Percentiles rank a stretch among this genome's conserved stretches.
Evolutionary conservation across 2,329 filamentous ascomycete species (phyloP).

Genomic region (Akanthomyces uredinophilus): DNA sequence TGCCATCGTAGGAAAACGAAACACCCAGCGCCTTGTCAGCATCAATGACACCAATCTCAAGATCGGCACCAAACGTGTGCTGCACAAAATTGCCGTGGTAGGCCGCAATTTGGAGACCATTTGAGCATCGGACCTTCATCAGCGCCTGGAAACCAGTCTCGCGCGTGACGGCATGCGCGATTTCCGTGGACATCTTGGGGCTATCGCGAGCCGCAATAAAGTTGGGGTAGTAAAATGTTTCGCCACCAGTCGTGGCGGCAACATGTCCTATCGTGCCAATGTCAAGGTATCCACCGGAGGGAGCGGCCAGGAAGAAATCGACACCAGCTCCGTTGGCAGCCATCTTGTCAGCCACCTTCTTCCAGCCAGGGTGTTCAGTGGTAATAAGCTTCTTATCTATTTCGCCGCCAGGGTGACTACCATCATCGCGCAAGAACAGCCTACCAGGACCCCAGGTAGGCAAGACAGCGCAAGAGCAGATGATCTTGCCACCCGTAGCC

Average conservation of each 20-base stretch:
- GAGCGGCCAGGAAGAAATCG: slow-evolving; percentile 92
- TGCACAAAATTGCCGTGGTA: slow-evolving; percentile 97
- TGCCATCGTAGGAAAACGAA: slow-evolving; percentile 91
- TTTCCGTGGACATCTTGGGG: slow-evolving; percentile 76
- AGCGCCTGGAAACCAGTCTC: slow-evolving; percentile 94
- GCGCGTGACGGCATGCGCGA: slow-evolving; percentile 77
- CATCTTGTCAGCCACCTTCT: slow-evolving; percentile 81
- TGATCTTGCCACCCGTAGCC: slow-evolving; percentile 83
- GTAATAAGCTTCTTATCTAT: slow-evolving; percentile 87
- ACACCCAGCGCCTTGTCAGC: slow-evolving; percentile 90
- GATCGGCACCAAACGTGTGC: slow-evolving; percentile 88
- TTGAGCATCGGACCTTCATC: slow-evolving; percentile 98
- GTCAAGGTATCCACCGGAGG: slow-evolving; percentile 85
- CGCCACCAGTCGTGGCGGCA: slow-evolving; percentile 83
- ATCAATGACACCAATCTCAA: slow-evolving; percentile 89
- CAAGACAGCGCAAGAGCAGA: slow-evolving; percentile 81
- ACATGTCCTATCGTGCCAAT: slow-evolving; percentile 89
- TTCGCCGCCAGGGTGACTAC: slow-evolving; percentile 79
- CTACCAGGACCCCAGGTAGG: slow-evolving; percentile 88
- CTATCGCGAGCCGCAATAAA: slow-evolving; percentile 85
- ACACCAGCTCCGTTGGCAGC: slow-evolving; percentile 79
- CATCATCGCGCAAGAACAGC: slow-evolving; percentile 80
- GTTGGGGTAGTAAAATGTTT: slow-evolving; percentile 95
- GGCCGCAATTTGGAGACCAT: slow-evolving; percentile 85
- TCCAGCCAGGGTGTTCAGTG: slow-evolving; percentile 85